phyloP scores from a whole-genome alignment of 306 rosid species.

The Gynostemma pentaphyllum region DNA sequence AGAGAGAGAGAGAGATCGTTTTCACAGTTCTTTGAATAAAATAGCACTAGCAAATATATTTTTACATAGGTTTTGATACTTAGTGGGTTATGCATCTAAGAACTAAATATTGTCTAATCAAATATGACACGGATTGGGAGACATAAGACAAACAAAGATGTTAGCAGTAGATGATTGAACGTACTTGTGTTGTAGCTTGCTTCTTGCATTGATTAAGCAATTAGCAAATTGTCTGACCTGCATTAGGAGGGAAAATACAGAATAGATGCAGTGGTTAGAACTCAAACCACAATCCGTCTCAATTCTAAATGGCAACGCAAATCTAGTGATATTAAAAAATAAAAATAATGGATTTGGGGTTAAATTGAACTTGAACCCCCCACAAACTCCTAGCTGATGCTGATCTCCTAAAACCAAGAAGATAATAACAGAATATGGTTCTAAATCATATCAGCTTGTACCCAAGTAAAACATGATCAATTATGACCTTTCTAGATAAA shows the following conservation, averaged over 20 bases:
- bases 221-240: slow-evolving; percentile 82
- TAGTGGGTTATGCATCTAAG: not conserved
- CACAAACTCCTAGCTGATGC: not conserved
- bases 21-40: not conserved
- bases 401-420: not conserved
- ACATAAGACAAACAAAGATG: not conserved
- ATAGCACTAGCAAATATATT: not conserved
- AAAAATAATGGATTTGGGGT: not conserved
- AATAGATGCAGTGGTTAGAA: not conserved
- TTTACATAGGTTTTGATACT: not conserved
- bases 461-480: not conserved
- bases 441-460: not conserved
- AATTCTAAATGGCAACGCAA: not conserved
- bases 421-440: not conserved
- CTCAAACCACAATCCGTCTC: not conserved
- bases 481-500: not conserved
- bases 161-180: slow-evolving; percentile 11
- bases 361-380: not conserved
- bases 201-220: slow-evolving; percentile 65
- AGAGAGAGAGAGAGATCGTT: not conserved
- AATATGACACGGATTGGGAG: not conserved
- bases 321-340: not conserved
- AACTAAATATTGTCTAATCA: not conserved
- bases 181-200: slow-evolving; percentile 78
- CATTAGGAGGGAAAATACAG: slow-evolving; percentile 14